phyloP scores from a whole-genome alignment of 2,329 filamentous ascomycete species.

The Sclerotinia borealis region DNA sequence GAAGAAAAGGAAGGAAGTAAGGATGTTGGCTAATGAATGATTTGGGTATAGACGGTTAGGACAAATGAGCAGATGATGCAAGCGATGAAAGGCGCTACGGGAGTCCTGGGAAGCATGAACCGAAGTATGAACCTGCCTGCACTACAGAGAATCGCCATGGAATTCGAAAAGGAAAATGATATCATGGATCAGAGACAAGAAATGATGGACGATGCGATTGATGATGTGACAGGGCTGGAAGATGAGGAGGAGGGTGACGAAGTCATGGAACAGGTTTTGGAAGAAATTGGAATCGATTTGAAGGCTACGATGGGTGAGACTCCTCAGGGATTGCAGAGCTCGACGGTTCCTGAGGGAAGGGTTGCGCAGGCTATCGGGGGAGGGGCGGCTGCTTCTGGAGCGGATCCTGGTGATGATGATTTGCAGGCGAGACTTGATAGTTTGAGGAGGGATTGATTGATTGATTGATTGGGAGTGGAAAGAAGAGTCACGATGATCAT shows the following conservation, averaged over 20 bases:
- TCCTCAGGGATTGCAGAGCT: slow-evolving; percentile 73
- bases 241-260: slow-evolving; percentile 96
- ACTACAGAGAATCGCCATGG: slow-evolving; percentile 94
- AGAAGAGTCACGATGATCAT: not conserved
- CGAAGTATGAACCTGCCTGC: slow-evolving; percentile 94
- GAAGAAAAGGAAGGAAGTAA: not conserved
- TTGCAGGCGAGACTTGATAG: slow-evolving; percentile 91
- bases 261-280: slow-evolving; percentile 90
- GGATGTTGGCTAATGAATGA: not conserved
- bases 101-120: slow-evolving; percentile 94
- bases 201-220: slow-evolving; percentile 99
- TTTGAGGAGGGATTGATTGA: slow-evolving; percentile 38
- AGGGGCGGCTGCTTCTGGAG: slow-evolving; percentile 50
- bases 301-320: slow-evolving; percentile 87
- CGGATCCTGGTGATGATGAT: slow-evolving; percentile 70
- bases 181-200: slow-evolving; percentile 99
- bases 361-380: slow-evolving; percentile 83
- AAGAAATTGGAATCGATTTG: slow-evolving; percentile 93
- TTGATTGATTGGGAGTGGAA: not conserved
- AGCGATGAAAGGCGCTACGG: slow-evolving; percentile 96
- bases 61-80: slow-evolving; percentile 99
- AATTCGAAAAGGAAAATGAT: slow-evolving; percentile 97
- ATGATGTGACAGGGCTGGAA: slow-evolving; percentile 85
- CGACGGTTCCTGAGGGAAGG: slow-evolving; percentile 64
- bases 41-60: slow-evolving; percentile 69